A percentile compares a stretch with the other conserved stretches of the same genome.
Conservation (phyloP, 805 yeast genomes). For the Wickerhamiella spandovensis region DNA sequence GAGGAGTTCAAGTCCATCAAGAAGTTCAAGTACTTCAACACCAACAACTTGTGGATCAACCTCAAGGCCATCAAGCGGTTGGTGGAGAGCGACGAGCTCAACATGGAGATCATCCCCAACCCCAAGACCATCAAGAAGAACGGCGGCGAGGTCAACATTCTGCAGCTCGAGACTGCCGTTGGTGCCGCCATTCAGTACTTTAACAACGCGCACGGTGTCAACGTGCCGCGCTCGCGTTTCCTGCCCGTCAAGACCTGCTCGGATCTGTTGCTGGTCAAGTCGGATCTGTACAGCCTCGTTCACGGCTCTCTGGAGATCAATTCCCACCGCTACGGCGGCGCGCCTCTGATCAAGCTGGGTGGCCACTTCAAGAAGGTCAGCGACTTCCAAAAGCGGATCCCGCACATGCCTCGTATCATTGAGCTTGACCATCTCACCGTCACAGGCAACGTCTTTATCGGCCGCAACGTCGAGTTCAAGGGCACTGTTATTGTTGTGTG, state of each 20-base stretch:
- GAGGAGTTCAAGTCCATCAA: constrained; percentile 97
- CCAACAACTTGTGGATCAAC: constrained; percentile 96
- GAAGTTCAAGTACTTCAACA: constrained; percentile 95
- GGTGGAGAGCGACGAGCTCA: constrained; percentile 67
- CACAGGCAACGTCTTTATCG: constrained; percentile 89
- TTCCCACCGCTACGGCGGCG: constrained; percentile 76
- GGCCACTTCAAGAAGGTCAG: constrained; percentile 93
- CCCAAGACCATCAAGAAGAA: constrained; percentile 71
- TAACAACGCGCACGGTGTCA: constrained; percentile 91
- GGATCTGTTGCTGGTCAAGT: constrained; percentile 84
- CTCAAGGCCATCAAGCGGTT: constrained; percentile 87
- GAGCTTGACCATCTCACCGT: constrained; percentile 96
- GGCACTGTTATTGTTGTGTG: constrained; percentile 97
- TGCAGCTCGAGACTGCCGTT: constrained; percentile 96
- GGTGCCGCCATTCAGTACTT: constrained; percentile 98
- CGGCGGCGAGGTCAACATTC: constrained; percentile 62
- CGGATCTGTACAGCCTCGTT: constrained; percentile 79
- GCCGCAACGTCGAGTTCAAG: constrained; percentile 79
- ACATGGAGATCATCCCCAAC: constrained; percentile 93
- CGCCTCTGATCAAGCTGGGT: constrained; percentile 91
- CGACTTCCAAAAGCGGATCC: constrained; percentile 76
- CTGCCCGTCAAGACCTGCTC: constrained; percentile 97
- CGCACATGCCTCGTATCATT: constrained; percentile 90
- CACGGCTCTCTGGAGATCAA: constrained; percentile 85
- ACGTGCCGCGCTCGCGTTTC: constrained; percentile 95